Base-by-base conservation (phyloP, 148 eudicot species). In the Chenopodium album region DNA sequence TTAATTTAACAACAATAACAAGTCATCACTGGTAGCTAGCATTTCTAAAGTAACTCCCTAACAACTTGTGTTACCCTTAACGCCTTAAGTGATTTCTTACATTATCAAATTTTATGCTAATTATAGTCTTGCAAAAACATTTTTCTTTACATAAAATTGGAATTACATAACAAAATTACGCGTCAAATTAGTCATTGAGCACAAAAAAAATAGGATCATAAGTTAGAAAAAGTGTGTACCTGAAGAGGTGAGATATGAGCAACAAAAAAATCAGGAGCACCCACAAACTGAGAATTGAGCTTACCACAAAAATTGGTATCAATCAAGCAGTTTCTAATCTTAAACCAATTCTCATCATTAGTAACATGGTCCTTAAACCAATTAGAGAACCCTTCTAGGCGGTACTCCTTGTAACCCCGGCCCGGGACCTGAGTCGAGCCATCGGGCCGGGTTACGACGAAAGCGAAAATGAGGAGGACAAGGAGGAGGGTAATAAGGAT, bases 211-310 rank as follows among this genome's bases (percentile, higher is more conserved):
- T 41, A 41, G 7, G 44, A 41, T 41, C 0, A 41, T 52, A 11
- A 14, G 17, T 2, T 17, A 56, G 22, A 22, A 13, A 48, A 74
- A 29, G 28, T 16, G 47, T 20, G 20, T 76, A 89, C 99, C 98
- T 96, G 91, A 73, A 96, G 85, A 75, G 99, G 99, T 31, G 95
- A 89, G 8, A 94, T 85, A 89, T 86, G 91, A 76, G 99, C 88
- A 23, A 89, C 64, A 84, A 92, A 94, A 81, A 89, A 94, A 46
- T 90, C 91, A 28, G 83, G 83, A 23, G 90, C 89, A 69, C 88
- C 70, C 44, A 85, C 13, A 81, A 79, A 91, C 56, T 85, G 85
- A 76, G 66, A 50, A 75, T 76, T 79, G 50, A 96, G 86, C 89
- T 91, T 92, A 19, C 87, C 87, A 82, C 99, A 96, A 29, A 87